A percentile compares a stretch with the other conserved stretches of the same genome.
Conservation (phyloP, 1,284 basidiomycete species). For the Tetrapyrgos nigripes region DNA sequence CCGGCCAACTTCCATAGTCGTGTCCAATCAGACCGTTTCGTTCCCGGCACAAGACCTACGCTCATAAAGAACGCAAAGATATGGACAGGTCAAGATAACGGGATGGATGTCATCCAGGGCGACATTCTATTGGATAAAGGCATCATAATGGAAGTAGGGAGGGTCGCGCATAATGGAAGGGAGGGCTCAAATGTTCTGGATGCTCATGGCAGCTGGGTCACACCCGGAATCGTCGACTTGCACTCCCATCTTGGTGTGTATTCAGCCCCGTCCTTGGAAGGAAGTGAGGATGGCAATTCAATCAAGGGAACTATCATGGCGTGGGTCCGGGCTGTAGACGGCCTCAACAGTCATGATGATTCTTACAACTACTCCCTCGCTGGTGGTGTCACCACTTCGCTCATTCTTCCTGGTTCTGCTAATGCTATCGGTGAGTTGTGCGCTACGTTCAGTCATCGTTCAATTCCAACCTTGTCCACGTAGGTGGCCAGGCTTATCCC, state of each 20-base stretch:
- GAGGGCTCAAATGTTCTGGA: constrained; percentile 9
- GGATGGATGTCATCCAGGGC: constrained; percentile 47
- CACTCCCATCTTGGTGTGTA: constrained; percentile 63
- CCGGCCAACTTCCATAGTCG: constrained; percentile 12
- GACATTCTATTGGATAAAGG: constrained; percentile 65
- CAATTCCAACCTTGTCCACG: not conserved
- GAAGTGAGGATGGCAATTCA: constrained; percentile 49
- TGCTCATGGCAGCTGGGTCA: constrained; percentile 18
- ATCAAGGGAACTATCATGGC: constrained; percentile 47
- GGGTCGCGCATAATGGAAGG: not conserved
- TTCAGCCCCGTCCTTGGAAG: constrained; percentile 43
- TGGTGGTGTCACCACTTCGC: constrained; percentile 31
- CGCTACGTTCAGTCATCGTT: not conserved
- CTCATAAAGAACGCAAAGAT: constrained; percentile 56
- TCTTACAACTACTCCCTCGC: constrained; percentile 26
- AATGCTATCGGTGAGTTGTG: constrained; percentile 45
- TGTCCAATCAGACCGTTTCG: constrained; percentile 62
- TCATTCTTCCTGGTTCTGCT: constrained; percentile 38
- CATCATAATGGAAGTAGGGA: constrained; percentile 58
- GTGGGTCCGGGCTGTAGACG: constrained; percentile 30
- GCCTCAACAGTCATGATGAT: constrained; percentile 32
- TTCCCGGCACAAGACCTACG: constrained; percentile 61
- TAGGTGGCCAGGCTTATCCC: constrained; percentile 54
- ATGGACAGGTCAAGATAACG: constrained; percentile 16
- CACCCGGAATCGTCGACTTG: constrained; percentile 52